Base-by-base conservation (phyloP, 371 early-diverging fungal genomes). In the Phascolomyces articulosus region DNA sequence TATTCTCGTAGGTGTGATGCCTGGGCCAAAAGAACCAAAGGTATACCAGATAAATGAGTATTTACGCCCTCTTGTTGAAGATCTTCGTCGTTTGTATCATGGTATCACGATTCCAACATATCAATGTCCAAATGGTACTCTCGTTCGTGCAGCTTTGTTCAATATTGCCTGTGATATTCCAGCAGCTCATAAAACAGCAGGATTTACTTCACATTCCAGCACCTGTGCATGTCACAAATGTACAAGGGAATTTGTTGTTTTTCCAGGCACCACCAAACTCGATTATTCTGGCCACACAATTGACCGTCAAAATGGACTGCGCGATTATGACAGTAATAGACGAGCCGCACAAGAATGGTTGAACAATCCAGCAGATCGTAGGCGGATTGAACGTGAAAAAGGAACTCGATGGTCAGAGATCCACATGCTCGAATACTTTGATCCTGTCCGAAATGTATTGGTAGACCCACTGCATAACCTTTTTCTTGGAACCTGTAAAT, bases 381-480 rank as follows among this genome's bases (percentile, higher is more conserved):
- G 4, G 4, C 18, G 2, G 8, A n/a, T 44, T 4, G 44, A 44
- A n/a, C 44, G 44, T 16, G 44, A 15, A 15, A 38, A n/a, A 38
- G 20, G 62, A 38, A 53, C 53, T 9, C 55, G 65, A n/a, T 58
- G 40, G 56, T 48, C 49, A n/a, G 56, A 48, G n/a, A 26, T 69
- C 0, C 61, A 62, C 27, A 26, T 62, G 10, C 28, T 69, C 0
- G 16, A 2, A 0, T 69, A 65, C 29, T 65, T 69, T 51, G 65
- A 62, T 58, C 44, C 54, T 2, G 48, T 48, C n/a, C 41, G 62
- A 8, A 47, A 20, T 38, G 53, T 38, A 3, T 34, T 54, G 10
- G 40, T 69, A 16, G 69, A 69, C 44, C 34, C 61, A 10, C 57
- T 61, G 62, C 69, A 69, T 51, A 62, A 64, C 31, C 26, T 55